Evolutionary conservation across 192 early-diverging fungal species (phyloP).

Genomic region (Allomyces arbusculus): DNA sequence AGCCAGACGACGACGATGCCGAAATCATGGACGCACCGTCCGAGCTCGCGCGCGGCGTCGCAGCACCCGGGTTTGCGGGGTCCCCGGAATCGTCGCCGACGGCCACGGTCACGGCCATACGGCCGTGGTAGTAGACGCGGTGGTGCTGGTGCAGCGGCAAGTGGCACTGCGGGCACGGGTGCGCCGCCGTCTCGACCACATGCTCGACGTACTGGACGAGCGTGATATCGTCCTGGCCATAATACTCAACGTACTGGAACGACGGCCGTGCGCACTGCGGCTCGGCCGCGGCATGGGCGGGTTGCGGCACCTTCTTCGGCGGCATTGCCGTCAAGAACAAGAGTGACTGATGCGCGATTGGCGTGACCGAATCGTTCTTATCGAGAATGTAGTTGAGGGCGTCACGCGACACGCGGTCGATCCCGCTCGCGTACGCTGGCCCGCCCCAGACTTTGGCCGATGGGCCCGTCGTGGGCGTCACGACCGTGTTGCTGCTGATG

Average conservation of each 20-base stretch:
- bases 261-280: conserved; percentile 24
- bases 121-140: conserved; percentile 69
- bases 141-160: conserved; percentile 61
- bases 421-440: not conserved
- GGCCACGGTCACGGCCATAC: conserved; percentile 54
- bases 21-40: not conserved
- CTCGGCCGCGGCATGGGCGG: conserved; percentile 7
- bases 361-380: not conserved
- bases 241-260: conserved; percentile 63
- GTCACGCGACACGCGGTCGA: not conserved
- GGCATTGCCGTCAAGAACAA: not conserved
- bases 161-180: conserved; percentile 49
- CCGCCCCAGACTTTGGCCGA: conserved; percentile 6
- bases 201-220: conserved; percentile 76
- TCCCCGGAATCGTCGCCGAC: conserved; percentile 22
- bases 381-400: not conserved
- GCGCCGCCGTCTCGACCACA: conserved; percentile 24
- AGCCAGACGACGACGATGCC: too few species aligned
- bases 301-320: too few species aligned
- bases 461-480: conserved; percentile 19
- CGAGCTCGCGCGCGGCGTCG: not conserved
- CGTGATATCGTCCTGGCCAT: conserved; percentile 55
- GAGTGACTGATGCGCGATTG: not conserved
- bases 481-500: conserved; percentile 26
- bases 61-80: too few species aligned